These are phyloP conservation scores for Fraxinus platypoda DNA, from an alignment of 305 asterid species.

Conservation along the genomic window DNA sequence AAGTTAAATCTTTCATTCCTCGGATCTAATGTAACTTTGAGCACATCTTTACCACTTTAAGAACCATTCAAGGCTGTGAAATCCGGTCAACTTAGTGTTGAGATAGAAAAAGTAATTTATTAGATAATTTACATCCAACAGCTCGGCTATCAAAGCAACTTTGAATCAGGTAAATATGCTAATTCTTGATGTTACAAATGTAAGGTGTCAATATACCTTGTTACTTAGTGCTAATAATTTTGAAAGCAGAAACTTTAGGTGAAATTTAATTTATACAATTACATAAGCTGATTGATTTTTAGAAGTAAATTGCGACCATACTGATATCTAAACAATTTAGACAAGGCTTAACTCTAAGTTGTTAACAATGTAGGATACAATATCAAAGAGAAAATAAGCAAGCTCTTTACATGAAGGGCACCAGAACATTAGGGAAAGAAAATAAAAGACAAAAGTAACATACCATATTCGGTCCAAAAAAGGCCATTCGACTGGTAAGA, in stretches of 20 bases:
- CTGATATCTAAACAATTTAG: neutral
- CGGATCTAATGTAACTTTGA: neutral
- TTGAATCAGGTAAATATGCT: neutral
- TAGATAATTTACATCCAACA: neutral
- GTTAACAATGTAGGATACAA: neutral
- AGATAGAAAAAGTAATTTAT: neutral
- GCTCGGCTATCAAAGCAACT: neutral
- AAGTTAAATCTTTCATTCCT: neutral
- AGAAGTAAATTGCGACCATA: neutral
- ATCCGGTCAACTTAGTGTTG: neutral
- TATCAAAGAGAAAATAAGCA: neutral
- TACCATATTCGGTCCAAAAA: conserved; percentile 94
- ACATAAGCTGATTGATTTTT: neutral
- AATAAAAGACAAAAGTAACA: neutral
- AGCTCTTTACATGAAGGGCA: neutral
- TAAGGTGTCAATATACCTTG: neutral
- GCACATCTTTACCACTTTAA: neutral
- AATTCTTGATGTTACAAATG: neutral
- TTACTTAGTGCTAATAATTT: neutral
- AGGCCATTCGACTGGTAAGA: conserved; percentile 79
- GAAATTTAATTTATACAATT: neutral
- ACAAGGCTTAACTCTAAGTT: neutral
- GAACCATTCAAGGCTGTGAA: neutral
- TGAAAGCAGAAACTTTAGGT: neutral
- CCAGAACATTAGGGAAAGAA: neutral